Percentiles rank a stretch among this genome's conserved stretches.
These are phyloP conservation scores for Pharus latifolius DNA, from an alignment of 176 grass and related monocot genomes.

Conservation along the genomic window DNA sequence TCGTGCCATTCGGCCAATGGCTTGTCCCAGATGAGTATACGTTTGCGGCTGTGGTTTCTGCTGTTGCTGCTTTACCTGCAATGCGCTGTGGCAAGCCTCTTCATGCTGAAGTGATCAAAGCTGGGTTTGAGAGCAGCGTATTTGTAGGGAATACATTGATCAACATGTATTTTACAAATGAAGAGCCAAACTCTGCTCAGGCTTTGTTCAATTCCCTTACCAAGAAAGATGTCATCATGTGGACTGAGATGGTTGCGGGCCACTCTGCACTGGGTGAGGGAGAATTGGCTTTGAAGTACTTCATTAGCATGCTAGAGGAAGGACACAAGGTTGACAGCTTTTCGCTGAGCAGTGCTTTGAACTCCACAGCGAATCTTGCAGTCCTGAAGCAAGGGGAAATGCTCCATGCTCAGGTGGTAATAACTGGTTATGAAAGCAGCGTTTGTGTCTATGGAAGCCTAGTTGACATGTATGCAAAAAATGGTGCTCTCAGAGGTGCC, in stretches of 20 bases:
- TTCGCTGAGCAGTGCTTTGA: slow-evolving; percentile 83
- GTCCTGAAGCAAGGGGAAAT: slow-evolving; percentile 73
- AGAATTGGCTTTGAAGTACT: slow-evolving; percentile 68
- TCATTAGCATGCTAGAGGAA: slow-evolving; percentile 47
- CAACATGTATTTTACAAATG: slow-evolving; percentile 88
- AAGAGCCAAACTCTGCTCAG: slow-evolving; percentile 33
- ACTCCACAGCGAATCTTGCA: slow-evolving; percentile 46
- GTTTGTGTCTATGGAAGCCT: slow-evolving; percentile 74
- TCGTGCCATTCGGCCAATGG: background rate
- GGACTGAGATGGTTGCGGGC: slow-evolving; percentile 93
- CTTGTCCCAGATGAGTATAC: slow-evolving; percentile 64
- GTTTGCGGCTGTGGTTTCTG: slow-evolving; percentile 57
- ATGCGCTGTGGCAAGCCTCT: slow-evolving; percentile 51
- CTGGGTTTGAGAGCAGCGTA: slow-evolving; percentile 43
- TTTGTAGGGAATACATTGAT: slow-evolving; percentile 76
- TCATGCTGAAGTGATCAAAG: slow-evolving; percentile 52
- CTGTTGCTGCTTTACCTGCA: slow-evolving; percentile 51
- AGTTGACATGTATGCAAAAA: slow-evolving; percentile 84
- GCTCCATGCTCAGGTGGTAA: slow-evolving; percentile 63
- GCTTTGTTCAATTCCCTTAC: slow-evolving; percentile 44
- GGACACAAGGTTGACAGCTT: slow-evolving; percentile 77
- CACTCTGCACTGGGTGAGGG: slow-evolving; percentile 56
- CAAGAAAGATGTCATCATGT: slow-evolving; percentile 76
- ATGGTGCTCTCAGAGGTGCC: slow-evolving; percentile 45
- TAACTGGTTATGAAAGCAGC: slow-evolving; percentile 54